These are phyloP conservation scores for Hypoxylon lienhwacheense DNA, from an alignment of 495 filamentous ascomycete species.

Conservation along the genomic window DNA sequence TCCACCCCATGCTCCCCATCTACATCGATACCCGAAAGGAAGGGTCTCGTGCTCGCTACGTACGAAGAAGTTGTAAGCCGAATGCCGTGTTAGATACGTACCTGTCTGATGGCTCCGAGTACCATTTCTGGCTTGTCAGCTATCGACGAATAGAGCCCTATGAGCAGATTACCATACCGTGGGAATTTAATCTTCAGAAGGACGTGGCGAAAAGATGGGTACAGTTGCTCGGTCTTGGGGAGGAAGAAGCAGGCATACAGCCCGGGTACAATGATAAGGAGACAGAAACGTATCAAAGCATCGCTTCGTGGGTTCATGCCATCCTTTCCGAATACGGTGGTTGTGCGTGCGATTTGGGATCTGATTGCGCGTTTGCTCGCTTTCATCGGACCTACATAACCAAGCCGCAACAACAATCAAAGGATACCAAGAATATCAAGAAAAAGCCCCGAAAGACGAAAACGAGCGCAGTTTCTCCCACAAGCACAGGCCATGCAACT, in stretches of 20 bases:
- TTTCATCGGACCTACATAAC: slow-evolving; percentile 67
- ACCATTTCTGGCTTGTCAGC: slow-evolving; percentile 87
- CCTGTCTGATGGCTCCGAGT: slow-evolving; percentile 71
- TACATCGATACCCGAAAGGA: slow-evolving; percentile 88
- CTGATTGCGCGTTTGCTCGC: slow-evolving; percentile 69
- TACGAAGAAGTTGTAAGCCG: slow-evolving; percentile 83
- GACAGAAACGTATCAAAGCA: slow-evolving; percentile 46
- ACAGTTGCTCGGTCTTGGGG: slow-evolving; percentile 54
- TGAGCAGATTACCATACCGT: slow-evolving; percentile 59
- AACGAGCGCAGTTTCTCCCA: slow-evolving; percentile 61
- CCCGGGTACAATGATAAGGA: slow-evolving; percentile 52
- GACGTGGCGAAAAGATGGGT: slow-evolving; percentile 46
- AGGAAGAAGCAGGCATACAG: slow-evolving; percentile 48
- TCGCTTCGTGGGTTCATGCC: slow-evolving; percentile 60
- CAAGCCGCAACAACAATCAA: slow-evolving; percentile 47
- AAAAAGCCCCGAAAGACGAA: slow-evolving; percentile 62
- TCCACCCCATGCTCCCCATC: slow-evolving; percentile 77
- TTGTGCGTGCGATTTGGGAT: slow-evolving; percentile 73
- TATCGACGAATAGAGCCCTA: slow-evolving; percentile 65
- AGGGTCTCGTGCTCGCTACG: slow-evolving; percentile 80
- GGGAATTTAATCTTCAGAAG: slow-evolving; percentile 58
- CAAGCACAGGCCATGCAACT: slow-evolving; percentile 67
- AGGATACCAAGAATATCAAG: slow-evolving; percentile 56
- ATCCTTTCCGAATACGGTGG: slow-evolving; percentile 85
- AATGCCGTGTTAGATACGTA: slow-evolving; percentile 82